A percentile compares a stretch with the other conserved stretches of the same genome.
Conservation (phyloP, 805 yeast species). For the Cyberlindnera japonica region DNA sequence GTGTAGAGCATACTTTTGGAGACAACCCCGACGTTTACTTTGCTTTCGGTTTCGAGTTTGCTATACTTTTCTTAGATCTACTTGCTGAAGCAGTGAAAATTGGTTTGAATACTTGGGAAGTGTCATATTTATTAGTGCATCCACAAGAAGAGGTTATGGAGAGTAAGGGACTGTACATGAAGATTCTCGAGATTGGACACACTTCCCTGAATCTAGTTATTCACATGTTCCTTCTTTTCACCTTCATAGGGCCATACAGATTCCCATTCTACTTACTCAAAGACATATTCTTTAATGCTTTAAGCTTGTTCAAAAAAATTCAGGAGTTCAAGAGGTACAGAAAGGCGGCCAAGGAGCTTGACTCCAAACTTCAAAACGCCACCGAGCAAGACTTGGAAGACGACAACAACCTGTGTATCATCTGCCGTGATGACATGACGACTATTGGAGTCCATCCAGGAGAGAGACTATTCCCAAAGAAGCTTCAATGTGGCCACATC, state of each 20-base stretch:
- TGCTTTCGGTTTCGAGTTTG: conserved; percentile 74
- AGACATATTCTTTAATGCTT: conserved; percentile 40
- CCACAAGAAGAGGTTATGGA: conserved; percentile 74
- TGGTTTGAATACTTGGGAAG: conserved; percentile 53
- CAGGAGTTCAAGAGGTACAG: conserved; percentile 37
- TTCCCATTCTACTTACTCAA: conserved; percentile 47
- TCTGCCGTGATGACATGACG: conserved; percentile 88
- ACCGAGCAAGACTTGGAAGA: conserved; percentile 52
- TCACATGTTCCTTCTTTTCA: conserved; percentile 43
- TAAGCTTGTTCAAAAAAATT: conserved; percentile 32
- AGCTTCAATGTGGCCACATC: conserved; percentile 79
- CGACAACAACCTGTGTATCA: conserved; percentile 69
- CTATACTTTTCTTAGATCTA: conserved; percentile 55
- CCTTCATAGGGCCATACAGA: conserved; percentile 42
- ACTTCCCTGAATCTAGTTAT: conserved; percentile 44
- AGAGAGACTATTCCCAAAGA: conserved; percentile 62
- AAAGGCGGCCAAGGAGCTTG: conserved; percentile 55
- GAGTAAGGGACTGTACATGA: conserved; percentile 54
- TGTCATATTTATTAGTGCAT: conserved; percentile 39
- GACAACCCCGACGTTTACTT: conserved; percentile 52
- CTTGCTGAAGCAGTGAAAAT: conserved; percentile 44
- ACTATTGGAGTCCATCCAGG: conserved; percentile 33
- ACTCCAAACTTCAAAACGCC: conserved; percentile 60
- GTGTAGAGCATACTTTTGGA: conserved; percentile 42
- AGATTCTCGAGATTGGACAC: conserved; percentile 51